Conservation (phyloP, 2,329 filamentous ascomycete species). For the Penicillium thymicola region DNA sequence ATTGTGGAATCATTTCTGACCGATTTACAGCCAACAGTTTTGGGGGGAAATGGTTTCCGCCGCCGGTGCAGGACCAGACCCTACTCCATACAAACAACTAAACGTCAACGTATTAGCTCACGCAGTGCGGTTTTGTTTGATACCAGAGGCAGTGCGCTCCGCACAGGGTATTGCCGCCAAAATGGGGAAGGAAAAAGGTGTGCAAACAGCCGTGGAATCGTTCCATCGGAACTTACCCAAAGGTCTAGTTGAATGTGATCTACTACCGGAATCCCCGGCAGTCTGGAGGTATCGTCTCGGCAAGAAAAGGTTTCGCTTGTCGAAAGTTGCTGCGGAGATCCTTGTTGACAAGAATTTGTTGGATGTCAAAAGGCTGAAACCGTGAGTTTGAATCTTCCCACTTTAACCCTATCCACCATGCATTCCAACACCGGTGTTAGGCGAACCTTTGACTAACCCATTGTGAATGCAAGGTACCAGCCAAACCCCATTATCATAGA, state of each 20-base stretch:
- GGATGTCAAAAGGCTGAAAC: constrained; percentile 9
- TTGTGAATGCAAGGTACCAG: background rate
- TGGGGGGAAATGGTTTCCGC: constrained; percentile 52
- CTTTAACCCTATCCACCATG: no score
- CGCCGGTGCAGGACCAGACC: constrained; percentile 48
- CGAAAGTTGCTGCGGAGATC: constrained; percentile 19
- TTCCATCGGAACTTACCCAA: constrained; percentile 41
- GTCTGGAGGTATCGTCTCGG: constrained; percentile 24
- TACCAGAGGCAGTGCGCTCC: constrained; percentile 30
- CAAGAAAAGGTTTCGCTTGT: constrained; percentile 14
- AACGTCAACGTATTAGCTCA: constrained; percentile 44
- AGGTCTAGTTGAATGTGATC: constrained; percentile 20
- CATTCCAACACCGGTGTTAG: background rate
- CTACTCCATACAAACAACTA: constrained; percentile 47
- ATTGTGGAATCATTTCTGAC: background rate
- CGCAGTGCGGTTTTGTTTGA: constrained; percentile 46
- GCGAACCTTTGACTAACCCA: background rate
- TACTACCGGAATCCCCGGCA: constrained; percentile 23
- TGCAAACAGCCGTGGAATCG: constrained; percentile 38
- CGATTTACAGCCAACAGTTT: constrained; percentile 44
- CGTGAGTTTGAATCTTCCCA: background rate
- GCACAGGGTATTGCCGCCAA: constrained; percentile 36
- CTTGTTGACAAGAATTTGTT: constrained; percentile 16
- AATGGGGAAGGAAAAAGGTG: constrained; percentile 44
- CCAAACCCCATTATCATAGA: constrained; percentile 22